A percentile compares a stretch with the other conserved stretches of the same genome.
Evolutionary conservation across 345 rosid species (phyloP).

Genomic region (Tarenaya hassleriana): DNA sequence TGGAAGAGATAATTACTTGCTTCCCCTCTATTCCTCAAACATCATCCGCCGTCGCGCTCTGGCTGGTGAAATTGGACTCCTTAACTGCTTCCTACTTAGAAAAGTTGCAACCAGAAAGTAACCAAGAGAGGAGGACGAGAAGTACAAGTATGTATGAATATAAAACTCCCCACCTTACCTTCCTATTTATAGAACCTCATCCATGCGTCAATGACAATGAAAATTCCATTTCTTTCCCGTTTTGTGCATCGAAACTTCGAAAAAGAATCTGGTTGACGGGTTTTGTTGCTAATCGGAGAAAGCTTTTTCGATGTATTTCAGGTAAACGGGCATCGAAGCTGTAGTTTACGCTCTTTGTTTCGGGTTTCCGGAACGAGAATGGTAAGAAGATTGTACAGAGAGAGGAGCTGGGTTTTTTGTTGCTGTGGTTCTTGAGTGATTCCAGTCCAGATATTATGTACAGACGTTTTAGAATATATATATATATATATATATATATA

Average conservation of each 20-base stretch:
- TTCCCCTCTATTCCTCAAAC: conserved; percentile 79
- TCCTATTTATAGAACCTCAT: not conserved
- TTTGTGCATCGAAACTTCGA: too few relatives aligned
- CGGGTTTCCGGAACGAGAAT: conserved; percentile 9
- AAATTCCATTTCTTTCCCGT: too few relatives aligned
- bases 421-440: too few relatives aligned
- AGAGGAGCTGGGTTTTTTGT: too few relatives aligned
- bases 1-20: conserved; percentile 53
- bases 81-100: conserved; percentile 50
- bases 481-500: too few relatives aligned
- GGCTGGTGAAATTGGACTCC: conserved; percentile 83
- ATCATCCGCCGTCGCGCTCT: conserved; percentile 83
- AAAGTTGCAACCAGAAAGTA: conserved; percentile 29
- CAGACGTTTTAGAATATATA: conserved; percentile 21
- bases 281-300: too few relatives aligned
- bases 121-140: conserved; percentile 25
- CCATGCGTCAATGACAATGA: conserved; percentile 4
- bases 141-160: conserved; percentile 34
- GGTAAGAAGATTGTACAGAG: conserved; percentile 24
- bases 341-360: conserved; percentile 15
- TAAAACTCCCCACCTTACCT: not conserved
- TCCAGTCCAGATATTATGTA: conserved; percentile 16
- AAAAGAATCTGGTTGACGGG: too few relatives aligned
- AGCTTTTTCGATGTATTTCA: conserved; percentile 7
- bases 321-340: conserved; percentile 21